Evolutionary conservation across 2,329 filamentous ascomycete genomes (phyloP).

Genomic region (Trichoderma citrinoviride): DNA sequence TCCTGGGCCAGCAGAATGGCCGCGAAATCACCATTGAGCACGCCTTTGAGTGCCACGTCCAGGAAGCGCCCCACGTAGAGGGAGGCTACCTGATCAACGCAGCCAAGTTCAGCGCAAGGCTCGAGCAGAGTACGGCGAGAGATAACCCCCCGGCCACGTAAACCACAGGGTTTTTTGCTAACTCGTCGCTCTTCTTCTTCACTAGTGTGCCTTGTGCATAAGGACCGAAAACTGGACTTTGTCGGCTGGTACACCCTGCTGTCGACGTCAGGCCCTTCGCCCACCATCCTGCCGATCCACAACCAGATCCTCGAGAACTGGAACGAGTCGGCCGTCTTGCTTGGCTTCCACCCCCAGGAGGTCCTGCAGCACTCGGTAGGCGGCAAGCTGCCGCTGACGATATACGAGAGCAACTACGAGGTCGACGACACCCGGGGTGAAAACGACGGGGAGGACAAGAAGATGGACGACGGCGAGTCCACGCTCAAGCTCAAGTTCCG

Average conservation of each 20-base stretch:
- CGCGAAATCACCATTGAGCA: constrained; percentile 89
- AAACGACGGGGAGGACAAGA: constrained; percentile 61
- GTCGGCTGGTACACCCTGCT: constrained; percentile 91
- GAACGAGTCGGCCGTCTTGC: constrained; percentile 83
- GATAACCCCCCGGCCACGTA: neutral
- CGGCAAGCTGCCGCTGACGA: constrained; percentile 81
- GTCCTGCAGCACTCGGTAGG: constrained; percentile 56
- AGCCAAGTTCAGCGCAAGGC: constrained; percentile 70
- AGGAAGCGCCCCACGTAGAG: constrained; percentile 43
- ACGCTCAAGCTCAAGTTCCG: constrained; percentile 69
- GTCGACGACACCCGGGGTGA: constrained; percentile 54
- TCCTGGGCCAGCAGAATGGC: constrained; percentile 90
- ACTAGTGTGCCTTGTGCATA: constrained; percentile 86
- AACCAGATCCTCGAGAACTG: constrained; percentile 69
- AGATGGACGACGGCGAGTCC: constrained; percentile 65
- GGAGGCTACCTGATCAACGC: constrained; percentile 62
- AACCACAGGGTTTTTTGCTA: neutral
- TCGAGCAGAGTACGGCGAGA: constrained; percentile 74
- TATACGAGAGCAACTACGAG: constrained; percentile 84
- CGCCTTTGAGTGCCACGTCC: constrained; percentile 77
- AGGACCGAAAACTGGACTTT: constrained; percentile 75
- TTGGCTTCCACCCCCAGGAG: constrained; percentile 77
- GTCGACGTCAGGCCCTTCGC: constrained; percentile 67
- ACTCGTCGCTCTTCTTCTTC: neutral
- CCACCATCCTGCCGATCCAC: constrained; percentile 70